Conservation (phyloP, 169 alveolate genomes). For the Cryptosporidium ubiquitum region DNA sequence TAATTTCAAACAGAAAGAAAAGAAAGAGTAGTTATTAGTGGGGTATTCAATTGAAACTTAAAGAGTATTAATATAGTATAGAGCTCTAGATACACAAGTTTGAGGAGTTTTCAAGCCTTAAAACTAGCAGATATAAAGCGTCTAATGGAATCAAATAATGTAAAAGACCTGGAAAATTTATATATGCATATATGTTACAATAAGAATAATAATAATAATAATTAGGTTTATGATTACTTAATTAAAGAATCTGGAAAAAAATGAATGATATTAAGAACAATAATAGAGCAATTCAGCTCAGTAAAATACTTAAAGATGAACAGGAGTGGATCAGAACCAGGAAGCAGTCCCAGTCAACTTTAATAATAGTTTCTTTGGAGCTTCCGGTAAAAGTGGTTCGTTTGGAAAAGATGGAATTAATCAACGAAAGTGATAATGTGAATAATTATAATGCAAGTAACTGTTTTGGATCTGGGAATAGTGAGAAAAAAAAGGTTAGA, state of each 20-base stretch:
- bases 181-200: neutral
- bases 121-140: too few species aligned
- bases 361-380: conserved; percentile 69
- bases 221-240: too few species aligned
- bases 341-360: conserved; percentile 11
- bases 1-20: neutral
- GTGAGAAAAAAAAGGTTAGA: neutral
- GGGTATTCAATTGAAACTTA: neutral
- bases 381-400: conserved; percentile 65
- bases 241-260: too few species aligned
- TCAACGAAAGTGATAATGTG: neutral
- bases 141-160: neutral
- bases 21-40: neutral
- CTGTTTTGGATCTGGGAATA: neutral
- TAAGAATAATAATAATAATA: neutral
- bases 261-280: too few species aligned
- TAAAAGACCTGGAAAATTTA: neutral
- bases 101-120: too few species aligned
- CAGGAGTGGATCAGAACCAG: conserved; percentile 44
- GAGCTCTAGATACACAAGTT: neutral
- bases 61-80: neutral
- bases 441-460: too few species aligned
- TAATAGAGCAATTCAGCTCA: conserved; percentile 9
- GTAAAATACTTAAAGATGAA: conserved; percentile 25
- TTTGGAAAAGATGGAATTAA: neutral